Percentiles rank a stretch among this genome's conserved stretches.
These are phyloP conservation scores for Pseudozyma tsukubaensis DNA, from an alignment of 1,284 basidiomycete species.

Conservation along the genomic window DNA sequence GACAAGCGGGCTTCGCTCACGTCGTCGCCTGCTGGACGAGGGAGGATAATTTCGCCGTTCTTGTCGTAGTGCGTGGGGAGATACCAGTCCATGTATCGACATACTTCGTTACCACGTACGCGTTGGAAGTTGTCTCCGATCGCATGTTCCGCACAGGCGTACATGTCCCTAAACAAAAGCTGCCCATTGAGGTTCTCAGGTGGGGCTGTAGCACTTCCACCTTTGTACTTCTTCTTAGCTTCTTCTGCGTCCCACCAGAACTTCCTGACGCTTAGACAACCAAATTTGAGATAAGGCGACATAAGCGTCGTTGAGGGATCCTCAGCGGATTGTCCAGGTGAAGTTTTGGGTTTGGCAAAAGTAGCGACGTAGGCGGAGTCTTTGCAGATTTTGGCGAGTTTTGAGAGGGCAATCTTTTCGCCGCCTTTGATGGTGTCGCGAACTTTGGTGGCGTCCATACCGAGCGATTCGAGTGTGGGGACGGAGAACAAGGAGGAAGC, in stretches of 20 bases:
- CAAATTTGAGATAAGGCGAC: constrained; percentile 72
- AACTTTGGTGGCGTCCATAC: constrained; percentile 66
- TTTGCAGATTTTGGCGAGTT: constrained; percentile 70
- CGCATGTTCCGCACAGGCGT: constrained; percentile 70
- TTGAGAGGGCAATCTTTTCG: constrained; percentile 70
- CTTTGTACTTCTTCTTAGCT: constrained; percentile 55
- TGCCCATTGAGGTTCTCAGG: constrained; percentile 65
- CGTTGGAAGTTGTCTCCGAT: constrained; percentile 69
- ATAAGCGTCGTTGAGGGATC: constrained; percentile 68
- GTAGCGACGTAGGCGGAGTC: constrained; percentile 70
- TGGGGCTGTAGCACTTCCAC: constrained; percentile 39
- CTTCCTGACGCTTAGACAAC: constrained; percentile 70
- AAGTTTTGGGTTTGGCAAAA: constrained; percentile 73
- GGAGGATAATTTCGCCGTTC: constrained; percentile 67
- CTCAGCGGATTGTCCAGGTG: constrained; percentile 41
- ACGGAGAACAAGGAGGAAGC: constrained; percentile 71
- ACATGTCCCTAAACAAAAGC: constrained; percentile 71
- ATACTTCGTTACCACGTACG: constrained; percentile 70
- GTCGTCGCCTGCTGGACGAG: constrained; percentile 69
- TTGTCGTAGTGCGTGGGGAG: constrained; percentile 71
- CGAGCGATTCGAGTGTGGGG: constrained; percentile 71
- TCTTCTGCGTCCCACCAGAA: constrained; percentile 59
- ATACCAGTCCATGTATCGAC: constrained; percentile 71
- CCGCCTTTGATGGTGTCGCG: constrained; percentile 71
- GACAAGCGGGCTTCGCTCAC: constrained; percentile 70